A percentile compares a stretch with the other conserved stretches of the same genome.
Conservation (phyloP, 1,139 yeast genomes). For the Magnusiomyces fungicola region DNA sequence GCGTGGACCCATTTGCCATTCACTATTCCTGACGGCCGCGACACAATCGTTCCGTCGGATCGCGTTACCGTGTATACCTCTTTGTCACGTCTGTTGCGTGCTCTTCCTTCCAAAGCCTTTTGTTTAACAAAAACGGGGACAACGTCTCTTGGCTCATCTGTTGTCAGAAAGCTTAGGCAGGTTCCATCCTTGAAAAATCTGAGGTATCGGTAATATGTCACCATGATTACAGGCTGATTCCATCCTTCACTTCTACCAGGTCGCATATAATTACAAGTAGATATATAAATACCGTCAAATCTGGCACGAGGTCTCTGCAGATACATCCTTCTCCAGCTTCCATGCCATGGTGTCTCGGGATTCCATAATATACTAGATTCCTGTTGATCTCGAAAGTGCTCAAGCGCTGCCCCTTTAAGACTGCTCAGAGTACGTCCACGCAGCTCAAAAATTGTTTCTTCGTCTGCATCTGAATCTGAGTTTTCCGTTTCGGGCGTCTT, state of each 20-base stretch:
- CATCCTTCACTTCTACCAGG: slow-evolving; percentile 64
- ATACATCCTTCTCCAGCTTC: slow-evolving; percentile 36
- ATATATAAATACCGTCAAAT: slow-evolving; percentile 76
- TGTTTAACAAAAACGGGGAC: slow-evolving; percentile 38
- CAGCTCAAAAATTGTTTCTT: background rate
- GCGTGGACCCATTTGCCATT: slow-evolving; percentile 46
- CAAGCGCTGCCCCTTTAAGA: background rate
- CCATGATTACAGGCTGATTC: slow-evolving; percentile 70
- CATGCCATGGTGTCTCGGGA: slow-evolving; percentile 18
- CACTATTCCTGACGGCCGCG: slow-evolving; percentile 29
- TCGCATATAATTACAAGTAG: slow-evolving; percentile 75
- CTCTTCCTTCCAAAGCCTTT: slow-evolving; percentile 14
- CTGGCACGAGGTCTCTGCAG: slow-evolving; percentile 61
- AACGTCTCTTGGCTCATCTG: slow-evolving; percentile 25
- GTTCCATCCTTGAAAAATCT: slow-evolving; percentile 77
- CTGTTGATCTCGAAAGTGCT: background rate
- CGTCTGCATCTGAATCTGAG: slow-evolving; percentile 11
- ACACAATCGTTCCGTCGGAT: slow-evolving; percentile 22
- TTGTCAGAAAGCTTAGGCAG: slow-evolving; percentile 34
- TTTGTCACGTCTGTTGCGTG: slow-evolving; percentile 27
- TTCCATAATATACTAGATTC: background rate
- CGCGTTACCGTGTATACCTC: slow-evolving; percentile 12
- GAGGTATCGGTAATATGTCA: slow-evolving; percentile 79
- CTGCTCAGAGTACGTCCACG: background rate
- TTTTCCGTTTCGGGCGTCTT: slow-evolving; percentile 3